Conservation (phyloP, 2,329 filamentous ascomycete species). For the Nectriaceae sp. region DNA sequence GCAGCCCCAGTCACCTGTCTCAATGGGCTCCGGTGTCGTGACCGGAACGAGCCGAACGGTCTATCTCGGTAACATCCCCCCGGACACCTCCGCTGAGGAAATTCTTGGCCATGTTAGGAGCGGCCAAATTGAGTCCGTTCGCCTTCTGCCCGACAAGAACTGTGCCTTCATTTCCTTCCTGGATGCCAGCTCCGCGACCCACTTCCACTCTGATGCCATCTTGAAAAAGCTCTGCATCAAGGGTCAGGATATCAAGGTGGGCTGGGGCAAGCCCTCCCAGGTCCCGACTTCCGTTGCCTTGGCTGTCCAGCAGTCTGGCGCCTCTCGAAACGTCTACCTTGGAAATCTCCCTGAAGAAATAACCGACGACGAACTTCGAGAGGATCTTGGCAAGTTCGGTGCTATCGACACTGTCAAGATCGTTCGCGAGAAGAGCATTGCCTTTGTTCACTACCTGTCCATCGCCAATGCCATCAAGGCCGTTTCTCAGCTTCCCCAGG, state of each 20-base stretch:
- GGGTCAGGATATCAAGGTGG: constrained; percentile 98
- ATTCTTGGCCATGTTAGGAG: constrained; percentile 95
- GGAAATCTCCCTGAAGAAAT: constrained; percentile 92
- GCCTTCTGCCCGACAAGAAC: constrained; percentile 97
- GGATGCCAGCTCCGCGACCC: constrained; percentile 94
- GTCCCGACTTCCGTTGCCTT: constrained; percentile 97
- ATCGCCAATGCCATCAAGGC: constrained; percentile 99
- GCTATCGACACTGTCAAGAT: constrained; percentile 97
- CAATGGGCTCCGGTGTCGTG: constrained; percentile 76
- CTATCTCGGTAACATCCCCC: constrained; percentile 97
- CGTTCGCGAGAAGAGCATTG: constrained; percentile 96
- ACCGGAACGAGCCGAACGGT: constrained; percentile 94
- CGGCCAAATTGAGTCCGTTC: constrained; percentile 98
- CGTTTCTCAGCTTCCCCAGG: constrained; percentile 92
- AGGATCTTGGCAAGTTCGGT: constrained; percentile 95
- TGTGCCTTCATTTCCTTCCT: constrained; percentile 99
- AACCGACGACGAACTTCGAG: constrained; percentile 86
- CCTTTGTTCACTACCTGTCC: constrained; percentile 95
- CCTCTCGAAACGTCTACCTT: constrained; percentile 95
- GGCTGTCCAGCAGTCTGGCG: constrained; percentile 94
- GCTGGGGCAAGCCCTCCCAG: constrained; percentile 98
- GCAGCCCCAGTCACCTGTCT: constrained; percentile 72
- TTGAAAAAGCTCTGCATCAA: constrained; percentile 99
- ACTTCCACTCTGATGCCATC: constrained; percentile 99
- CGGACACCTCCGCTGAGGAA: constrained; percentile 94